Conservation (phyloP, 768 basidiomycete genomes). For the Panus rudis region DNA sequence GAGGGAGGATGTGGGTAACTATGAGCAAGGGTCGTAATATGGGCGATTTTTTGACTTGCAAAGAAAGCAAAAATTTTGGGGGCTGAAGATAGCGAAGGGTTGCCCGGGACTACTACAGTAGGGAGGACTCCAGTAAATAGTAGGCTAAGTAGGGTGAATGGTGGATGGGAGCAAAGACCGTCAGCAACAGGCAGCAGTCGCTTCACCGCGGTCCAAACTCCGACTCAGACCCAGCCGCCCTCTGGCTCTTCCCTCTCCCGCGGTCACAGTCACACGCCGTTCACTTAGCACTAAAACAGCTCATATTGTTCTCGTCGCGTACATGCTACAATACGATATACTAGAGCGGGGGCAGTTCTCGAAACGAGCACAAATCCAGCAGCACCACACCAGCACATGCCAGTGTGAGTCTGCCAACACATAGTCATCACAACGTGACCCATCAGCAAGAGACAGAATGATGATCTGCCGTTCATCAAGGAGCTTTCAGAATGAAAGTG, state of each 20-base stretch:
- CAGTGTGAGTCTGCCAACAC: too few relatives aligned
- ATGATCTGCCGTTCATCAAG: too few relatives aligned
- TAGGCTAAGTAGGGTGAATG: constrained; percentile 44
- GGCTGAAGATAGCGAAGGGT: constrained; percentile 31
- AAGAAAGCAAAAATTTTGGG: constrained; percentile 28
- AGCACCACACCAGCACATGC: too few relatives aligned
- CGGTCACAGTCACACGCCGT: too few relatives aligned
- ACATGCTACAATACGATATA: too few relatives aligned
- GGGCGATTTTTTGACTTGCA: constrained; percentile 19
- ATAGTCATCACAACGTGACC: too few relatives aligned
- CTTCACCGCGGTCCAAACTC: constrained; percentile 19
- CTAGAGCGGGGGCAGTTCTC: too few relatives aligned
- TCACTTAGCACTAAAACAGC: too few relatives aligned
- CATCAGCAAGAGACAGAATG: too few relatives aligned
- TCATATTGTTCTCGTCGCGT: too few relatives aligned
- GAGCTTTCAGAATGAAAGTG: too few relatives aligned
- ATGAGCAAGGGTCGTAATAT: constrained; percentile 39
- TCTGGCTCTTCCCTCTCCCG: constrained; percentile 3
- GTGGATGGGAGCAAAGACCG: constrained; percentile 31
- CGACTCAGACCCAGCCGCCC: constrained; percentile 16
- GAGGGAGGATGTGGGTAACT: constrained; percentile 31
- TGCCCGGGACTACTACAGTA: constrained; percentile 51
- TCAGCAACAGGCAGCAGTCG: constrained; percentile 6
- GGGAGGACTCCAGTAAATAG: constrained; percentile 46
- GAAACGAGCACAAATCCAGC: too few relatives aligned